A percentile compares a stretch with the other conserved stretches of the same genome.
Evolutionary conservation across 768 basidiomycete genomes (phyloP).

Genomic region (Boletus eberwhitei): DNA sequence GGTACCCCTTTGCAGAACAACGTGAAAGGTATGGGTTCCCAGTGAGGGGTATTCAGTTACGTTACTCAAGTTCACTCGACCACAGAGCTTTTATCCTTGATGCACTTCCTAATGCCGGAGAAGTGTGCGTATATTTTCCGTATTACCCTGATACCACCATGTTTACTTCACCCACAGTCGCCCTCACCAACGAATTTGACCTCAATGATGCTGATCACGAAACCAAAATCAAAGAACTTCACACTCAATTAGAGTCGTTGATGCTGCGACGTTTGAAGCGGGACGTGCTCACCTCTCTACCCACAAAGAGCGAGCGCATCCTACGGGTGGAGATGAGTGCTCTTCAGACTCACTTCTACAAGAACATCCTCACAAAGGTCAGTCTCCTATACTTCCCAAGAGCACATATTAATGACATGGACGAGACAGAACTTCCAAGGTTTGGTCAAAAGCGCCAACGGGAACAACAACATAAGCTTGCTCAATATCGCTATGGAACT

Average conservation of each 20-base stretch:
- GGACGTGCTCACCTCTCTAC: conserved; percentile 93
- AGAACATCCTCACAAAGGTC: conserved; percentile 94
- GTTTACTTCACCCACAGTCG: conserved; percentile 50
- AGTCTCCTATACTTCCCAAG: conserved; percentile 5
- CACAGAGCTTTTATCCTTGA: conserved; percentile 87
- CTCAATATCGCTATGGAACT: conserved; percentile 99
- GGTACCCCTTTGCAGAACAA: conserved; percentile 99
- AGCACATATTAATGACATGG: conserved; percentile 3
- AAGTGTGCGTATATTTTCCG: conserved; percentile 59
- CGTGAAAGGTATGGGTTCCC: conserved; percentile 73
- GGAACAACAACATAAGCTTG: conserved; percentile 87
- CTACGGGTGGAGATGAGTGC: conserved; percentile 96
- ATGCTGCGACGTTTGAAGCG: conserved; percentile 95
- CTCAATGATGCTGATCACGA: conserved; percentile 92
- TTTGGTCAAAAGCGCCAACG: conserved; percentile 84
- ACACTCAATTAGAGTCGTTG: conserved; percentile 85
- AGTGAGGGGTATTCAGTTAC: neutral
- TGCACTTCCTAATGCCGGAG: conserved; percentile 99
- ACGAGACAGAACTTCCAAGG: conserved; percentile 81
- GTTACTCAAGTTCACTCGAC: conserved; percentile 9
- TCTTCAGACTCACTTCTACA: conserved; percentile 97
- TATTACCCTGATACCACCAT: neutral
- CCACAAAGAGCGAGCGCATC: conserved; percentile 98
- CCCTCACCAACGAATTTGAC: conserved; percentile 93
- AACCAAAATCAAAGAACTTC: conserved; percentile 91